phyloP scores from a whole-genome alignment of 257 asterid genomes.

The Scutellaria minor region DNA sequence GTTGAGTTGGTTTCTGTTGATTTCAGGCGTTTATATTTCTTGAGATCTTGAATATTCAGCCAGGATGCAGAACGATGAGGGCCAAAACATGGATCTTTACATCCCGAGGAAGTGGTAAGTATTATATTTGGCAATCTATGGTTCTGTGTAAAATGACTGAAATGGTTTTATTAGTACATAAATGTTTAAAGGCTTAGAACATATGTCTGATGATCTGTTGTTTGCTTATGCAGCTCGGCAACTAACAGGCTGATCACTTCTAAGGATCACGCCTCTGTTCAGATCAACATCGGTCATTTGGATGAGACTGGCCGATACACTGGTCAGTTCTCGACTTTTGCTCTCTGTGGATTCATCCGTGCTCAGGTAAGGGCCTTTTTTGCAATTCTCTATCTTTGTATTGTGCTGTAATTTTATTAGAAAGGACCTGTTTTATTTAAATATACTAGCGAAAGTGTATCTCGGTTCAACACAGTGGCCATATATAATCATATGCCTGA shows the following conservation, averaged over 20 bases:
- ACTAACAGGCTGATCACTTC: constrained; percentile 90
- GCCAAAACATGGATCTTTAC: constrained; percentile 71
- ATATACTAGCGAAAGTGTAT: not conserved
- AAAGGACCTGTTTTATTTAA: not conserved
- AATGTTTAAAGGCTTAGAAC: not conserved
- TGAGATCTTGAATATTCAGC: constrained; percentile 11
- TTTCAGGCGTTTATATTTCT: constrained; percentile 23
- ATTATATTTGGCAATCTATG: not conserved
- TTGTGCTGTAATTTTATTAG: not conserved
- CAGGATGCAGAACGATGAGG: constrained; percentile 79
- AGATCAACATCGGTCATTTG: constrained; percentile 78
- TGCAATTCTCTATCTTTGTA: not conserved
- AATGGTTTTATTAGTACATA: not conserved
- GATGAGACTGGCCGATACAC: constrained; percentile 75
- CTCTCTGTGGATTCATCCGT: constrained; percentile 89
- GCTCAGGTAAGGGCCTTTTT: constrained; percentile 57
- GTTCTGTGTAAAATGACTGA: not conserved
- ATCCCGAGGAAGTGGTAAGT: constrained; percentile 71
- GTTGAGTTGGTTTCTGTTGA: not conserved
- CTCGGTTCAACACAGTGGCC: no score
- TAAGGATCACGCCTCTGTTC: constrained; percentile 92
- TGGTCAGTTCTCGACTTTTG: constrained; percentile 70
- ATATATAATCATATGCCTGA: no score
- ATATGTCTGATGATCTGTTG: not conserved
- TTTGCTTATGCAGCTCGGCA: constrained; percentile 66